Base-by-base conservation (phyloP, 495 filamentous ascomycete genomes). In the Clavariopsis aquatica region DNA sequence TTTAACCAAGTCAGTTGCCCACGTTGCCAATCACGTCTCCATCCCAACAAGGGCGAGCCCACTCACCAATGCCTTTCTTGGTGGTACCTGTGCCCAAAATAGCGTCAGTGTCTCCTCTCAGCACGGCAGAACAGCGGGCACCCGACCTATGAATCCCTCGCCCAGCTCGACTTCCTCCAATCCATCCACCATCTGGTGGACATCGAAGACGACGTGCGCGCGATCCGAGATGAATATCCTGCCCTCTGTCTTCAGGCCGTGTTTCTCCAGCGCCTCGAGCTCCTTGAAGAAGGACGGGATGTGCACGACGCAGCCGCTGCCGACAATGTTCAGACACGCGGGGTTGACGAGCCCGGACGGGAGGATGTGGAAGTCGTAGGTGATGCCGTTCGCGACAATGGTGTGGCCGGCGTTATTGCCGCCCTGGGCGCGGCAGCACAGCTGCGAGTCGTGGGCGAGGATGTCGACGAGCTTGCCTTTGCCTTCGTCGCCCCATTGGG, bases 231-330 rank as follows among this genome's bases (percentile, higher is more conserved):
- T 83, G 74, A 89, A 89, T 54, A 96, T 85, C 67, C 92, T 84
- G 66, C 83, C 81, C 26, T 83, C 82, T 63, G 83, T 80, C 20
- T 81, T 73, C 52, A 96, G 75, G 19, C 92, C 92, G 23, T 68
- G 56, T 38, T 56, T 54, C 29, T 71, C 65, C 55, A 71, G 60
- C n/a, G 65, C 65, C 52, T 82, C 81, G 59, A 96, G 81, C 77
- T 97, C 93, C 73, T 88, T 86, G 84, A 96, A 95, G 83, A 97
- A 94, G 49, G 82, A 83, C 52, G 89, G 89, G 49, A 95, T 81
- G 79, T 96, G 89, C 60, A 96, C 83, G 57, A 96, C 92, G 52
- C 87, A 87, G 57, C 91, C 91, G 60, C 88, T 87, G 54, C 92
- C 92, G 75, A 96, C 90, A 51, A 97, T 78, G 79, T 94, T 96